Percentiles rank a stretch among this genome's conserved stretches.
These are phyloP conservation scores for Epichloe hybrida DNA, from an alignment of 2,329 filamentous ascomycete species.

Conservation along the genomic window DNA sequence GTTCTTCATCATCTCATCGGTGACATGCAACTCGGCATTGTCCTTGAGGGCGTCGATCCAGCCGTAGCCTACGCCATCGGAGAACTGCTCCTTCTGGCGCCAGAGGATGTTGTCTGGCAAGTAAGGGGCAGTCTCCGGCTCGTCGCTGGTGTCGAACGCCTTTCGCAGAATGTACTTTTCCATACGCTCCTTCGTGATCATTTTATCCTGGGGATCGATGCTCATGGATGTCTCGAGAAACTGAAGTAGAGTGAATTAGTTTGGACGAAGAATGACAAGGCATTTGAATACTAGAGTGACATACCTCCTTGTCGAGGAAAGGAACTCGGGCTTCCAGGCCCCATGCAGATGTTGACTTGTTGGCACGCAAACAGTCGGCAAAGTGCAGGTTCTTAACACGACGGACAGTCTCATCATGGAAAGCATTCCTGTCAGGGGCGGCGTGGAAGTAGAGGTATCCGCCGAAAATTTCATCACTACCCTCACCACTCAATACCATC, in stretches of 20 bases:
- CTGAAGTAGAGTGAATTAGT: conserved; percentile 21
- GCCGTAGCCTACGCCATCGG: conserved; percentile 93
- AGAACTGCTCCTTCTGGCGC: conserved; percentile 99
- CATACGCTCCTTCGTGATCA: conserved; percentile 79
- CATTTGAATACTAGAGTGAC: conserved; percentile 7
- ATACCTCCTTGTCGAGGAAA: conserved; percentile 83
- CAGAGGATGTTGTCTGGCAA: conserved; percentile 93
- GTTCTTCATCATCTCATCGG: conserved; percentile 97
- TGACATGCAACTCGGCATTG: conserved; percentile 76
- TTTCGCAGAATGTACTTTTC: conserved; percentile 98
- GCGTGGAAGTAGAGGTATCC: conserved; percentile 98
- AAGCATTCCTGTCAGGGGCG: conserved; percentile 78
- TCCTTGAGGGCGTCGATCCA: conserved; percentile 99
- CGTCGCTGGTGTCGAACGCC: conserved; percentile 86
- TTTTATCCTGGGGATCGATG: conserved; percentile 88
- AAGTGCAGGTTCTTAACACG: conserved; percentile 94
- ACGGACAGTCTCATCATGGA: conserved; percentile 89
- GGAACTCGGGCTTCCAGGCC: conserved; percentile 94
- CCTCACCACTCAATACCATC: conserved; percentile 97
- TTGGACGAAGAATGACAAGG: neutral
- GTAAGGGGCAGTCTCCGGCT: conserved; percentile 70
- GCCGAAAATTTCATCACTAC: conserved; percentile 95
- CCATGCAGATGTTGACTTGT: conserved; percentile 98
- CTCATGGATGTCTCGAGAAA: conserved; percentile 91
- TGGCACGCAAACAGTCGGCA: conserved; percentile 91